Evolutionary conservation across 352 stramenopile species (phyloP), one percentile per base, ranked within the genome.

Genomic region (Phytophthora sp.): DNA sequence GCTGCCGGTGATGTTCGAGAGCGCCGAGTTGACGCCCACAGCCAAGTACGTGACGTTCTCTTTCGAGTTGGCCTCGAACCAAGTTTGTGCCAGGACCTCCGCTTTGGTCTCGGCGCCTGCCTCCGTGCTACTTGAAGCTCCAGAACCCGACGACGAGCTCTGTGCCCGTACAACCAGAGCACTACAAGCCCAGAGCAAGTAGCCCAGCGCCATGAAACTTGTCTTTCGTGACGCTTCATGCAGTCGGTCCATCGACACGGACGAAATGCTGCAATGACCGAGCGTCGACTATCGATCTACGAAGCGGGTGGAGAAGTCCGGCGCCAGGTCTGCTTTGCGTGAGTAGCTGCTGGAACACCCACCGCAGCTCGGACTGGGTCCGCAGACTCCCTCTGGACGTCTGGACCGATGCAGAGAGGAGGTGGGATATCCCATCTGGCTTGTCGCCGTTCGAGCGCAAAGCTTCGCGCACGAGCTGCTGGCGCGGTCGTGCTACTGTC

Each of bases 21-120:
- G 66, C 54, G 51, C 43, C 7, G 66, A 71, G 26, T 71, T 67
- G 10, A 74, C 66, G 6, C 66, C 54, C 7, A 74, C 65, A 24
- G 53, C 68, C 43, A 81, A 38, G 21, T 76, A 73, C 45, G 69
- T 75, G 39, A 74, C 43, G 24, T 73, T 75, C 10, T 70, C 64
- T 6, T 46, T 21, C 28, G 62, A 60, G 44, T 81, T 78, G 12
- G 62, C 63, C 21, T 57, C 41, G 39, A 81, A 76, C 72, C 72
- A 81, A n/a, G 64, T 54, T 31, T 66, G 56, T 23, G 60, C 60
- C 8, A 74, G 54, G 11, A 66, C 44, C 30, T 71, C 45, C 10
- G 65, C 59, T 49, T 64, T 38, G 1, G 58, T 64, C 35, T 20
- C 34, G 11, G 50, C 62, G 3, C 39, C 35, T 15, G 26, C 44